Conservation (phyloP, 108 stramenopile genomes). For the Cyclotella distinguenda region DNA sequence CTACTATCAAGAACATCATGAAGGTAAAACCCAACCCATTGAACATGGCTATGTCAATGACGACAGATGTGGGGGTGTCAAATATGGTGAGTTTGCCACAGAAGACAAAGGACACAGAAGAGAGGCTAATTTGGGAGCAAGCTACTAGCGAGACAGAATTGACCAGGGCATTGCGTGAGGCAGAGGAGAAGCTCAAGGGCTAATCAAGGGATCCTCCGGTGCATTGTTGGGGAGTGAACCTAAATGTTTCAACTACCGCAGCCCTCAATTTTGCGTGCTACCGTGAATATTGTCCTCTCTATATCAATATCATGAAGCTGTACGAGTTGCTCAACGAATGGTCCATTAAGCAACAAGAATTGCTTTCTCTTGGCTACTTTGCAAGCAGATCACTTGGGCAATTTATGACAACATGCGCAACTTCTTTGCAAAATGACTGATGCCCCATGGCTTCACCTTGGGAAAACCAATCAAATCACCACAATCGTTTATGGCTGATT, state of each 20-base stretch:
- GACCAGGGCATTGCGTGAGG: slow-evolving; percentile 8
- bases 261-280: background rate
- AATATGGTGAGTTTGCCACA: background rate
- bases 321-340: background rate
- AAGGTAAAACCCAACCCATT: slow-evolving; percentile 1
- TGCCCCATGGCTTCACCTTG: background rate
- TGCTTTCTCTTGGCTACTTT: background rate
- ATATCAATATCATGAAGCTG: background rate
- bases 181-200: background rate
- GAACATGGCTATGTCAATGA: background rate
- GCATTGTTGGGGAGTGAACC: background rate
- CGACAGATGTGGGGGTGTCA: background rate
- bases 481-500: background rate
- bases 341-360: background rate
- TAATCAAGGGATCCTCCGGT: background rate
- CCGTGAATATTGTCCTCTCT: background rate
- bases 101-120: background rate
- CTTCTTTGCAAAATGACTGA: background rate
- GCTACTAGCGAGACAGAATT: background rate
- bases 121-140: background rate
- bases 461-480: background rate
- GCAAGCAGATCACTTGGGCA: slow-evolving; percentile 11
- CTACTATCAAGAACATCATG: slow-evolving; percentile 7
- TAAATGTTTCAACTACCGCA: slow-evolving; percentile 6
- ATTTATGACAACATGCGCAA: background rate